Base-by-base conservation (phyloP, 352 stramenopile genomes). In the Phytophthora rubi region DNA sequence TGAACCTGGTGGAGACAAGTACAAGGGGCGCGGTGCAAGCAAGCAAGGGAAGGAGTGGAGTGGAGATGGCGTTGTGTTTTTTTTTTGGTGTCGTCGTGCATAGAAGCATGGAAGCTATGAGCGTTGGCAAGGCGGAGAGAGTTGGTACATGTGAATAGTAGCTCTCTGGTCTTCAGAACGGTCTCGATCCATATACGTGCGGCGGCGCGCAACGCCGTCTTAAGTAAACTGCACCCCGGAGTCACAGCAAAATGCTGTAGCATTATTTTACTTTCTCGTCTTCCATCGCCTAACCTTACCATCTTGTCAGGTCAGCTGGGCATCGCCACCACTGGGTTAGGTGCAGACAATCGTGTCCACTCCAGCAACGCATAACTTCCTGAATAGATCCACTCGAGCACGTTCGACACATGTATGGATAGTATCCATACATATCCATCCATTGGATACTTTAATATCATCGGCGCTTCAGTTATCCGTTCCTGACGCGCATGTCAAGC, bases 131-230 rank as follows among this genome's bases (percentile, higher is more conserved):
- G 42, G 52, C 21, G 32, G 47, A 52, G 39, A 39, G 42, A 59
- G 48, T 65, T 65, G 47, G 58, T 68, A 65, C 62, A 57, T 74
- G 68, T 70, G 55, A 76, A 79, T 76, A 70, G 63, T 74, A 74
- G 49, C 71, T 72, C 68, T 68, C 61, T 62, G 49, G 32, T 65
- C 62, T 68, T 45, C 42, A 42, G 56, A 45, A 56, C 18, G 62
- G 52, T 48, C 28, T 66, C 18, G 35, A 62, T 58, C 33, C 45
- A 48, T 48, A 67, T 64, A 63, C 66, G 57, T 52, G 53, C 53
- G 62, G 62, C 53, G 57, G 53, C 64, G 49, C 64, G 56, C 61
- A 66, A 49, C 53, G 62, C 55, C 68, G 67, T 70, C 49, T 70
- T 62, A 26, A 51, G 53, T 65, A 68, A 57, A 61, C 26, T 63